These are phyloP conservation scores for Ceratocystis cacaofunesta DNA, from an alignment of 2,329 filamentous ascomycete species.

Conservation along the genomic window DNA sequence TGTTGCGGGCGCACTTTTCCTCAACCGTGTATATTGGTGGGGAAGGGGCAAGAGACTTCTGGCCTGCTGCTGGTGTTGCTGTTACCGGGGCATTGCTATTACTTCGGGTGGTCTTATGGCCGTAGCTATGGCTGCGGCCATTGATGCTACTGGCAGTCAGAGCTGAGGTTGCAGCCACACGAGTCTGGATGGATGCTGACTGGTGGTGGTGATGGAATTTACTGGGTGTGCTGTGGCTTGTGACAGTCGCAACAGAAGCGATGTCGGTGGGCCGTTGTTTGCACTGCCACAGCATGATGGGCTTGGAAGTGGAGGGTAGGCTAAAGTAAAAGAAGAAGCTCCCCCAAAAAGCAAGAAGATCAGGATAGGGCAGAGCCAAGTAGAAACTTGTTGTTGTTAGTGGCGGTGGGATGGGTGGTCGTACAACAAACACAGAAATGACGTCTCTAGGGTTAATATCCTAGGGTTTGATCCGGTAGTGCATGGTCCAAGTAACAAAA, in stretches of 20 bases:
- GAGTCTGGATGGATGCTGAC: neutral
- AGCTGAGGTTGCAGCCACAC: neutral
- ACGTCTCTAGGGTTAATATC: neutral
- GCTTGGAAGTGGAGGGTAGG: neutral
- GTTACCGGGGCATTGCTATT: neutral
- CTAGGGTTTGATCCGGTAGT: neutral
- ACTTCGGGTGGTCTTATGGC: neutral
- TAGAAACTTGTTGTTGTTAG: neutral
- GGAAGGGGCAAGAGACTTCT: neutral
- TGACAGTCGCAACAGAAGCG: neutral
- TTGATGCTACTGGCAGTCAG: neutral
- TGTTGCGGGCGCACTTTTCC: conserved; percentile 14
- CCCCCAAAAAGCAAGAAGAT: neutral
- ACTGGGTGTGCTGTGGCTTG: neutral
- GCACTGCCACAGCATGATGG: conserved; percentile 15
- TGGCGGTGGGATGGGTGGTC: neutral
- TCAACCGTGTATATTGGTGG: conserved; percentile 8
- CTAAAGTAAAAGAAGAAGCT: neutral
- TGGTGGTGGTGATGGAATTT: neutral
- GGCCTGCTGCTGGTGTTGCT: neutral
- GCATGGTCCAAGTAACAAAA: neutral
- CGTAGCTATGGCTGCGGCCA: neutral
- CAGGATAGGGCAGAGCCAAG: neutral
- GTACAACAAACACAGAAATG: neutral
- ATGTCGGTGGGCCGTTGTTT: conserved; percentile 6